Evolutionary conservation across 129 eudicot species (phyloP).

Genomic region (Rutidosis leptorrhynchoides): DNA sequence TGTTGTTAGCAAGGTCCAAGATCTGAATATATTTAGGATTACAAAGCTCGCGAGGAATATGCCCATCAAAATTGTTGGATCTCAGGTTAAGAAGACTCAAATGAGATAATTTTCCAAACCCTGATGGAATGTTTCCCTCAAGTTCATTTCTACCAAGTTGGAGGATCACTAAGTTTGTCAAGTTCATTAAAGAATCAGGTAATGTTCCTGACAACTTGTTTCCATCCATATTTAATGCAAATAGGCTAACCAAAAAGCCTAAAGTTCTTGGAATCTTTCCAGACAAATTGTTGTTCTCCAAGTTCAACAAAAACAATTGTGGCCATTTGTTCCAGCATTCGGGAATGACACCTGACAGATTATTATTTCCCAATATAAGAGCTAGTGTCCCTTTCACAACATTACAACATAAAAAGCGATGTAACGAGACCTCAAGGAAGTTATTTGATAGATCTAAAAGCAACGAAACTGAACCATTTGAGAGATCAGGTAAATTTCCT

Average conservation of each 20-base stretch:
- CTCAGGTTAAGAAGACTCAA: conserved; percentile 25
- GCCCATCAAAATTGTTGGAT: conserved; percentile 21
- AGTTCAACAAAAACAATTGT: conserved; percentile 12
- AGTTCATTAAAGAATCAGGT: conserved; percentile 19
- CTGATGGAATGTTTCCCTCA: conserved; percentile 18
- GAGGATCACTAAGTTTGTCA: background rate
- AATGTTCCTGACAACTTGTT: conserved; percentile 24
- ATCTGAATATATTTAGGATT: conserved; percentile 21
- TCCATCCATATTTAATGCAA: conserved; percentile 20
- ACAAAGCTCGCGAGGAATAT: conserved; percentile 30
- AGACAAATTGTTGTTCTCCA: conserved; percentile 20
- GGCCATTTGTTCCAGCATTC: conserved; percentile 22
- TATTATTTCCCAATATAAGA: conserved; percentile 37
- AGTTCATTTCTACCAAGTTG: conserved; percentile 31
- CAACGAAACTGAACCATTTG: conserved; percentile 6
- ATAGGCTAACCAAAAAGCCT: background rate
- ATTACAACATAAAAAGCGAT: conserved; percentile 31
- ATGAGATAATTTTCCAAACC: conserved; percentile 17
- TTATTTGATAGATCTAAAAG: conserved; percentile 22
- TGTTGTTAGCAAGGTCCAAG: conserved; percentile 29
- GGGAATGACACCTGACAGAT: conserved; percentile 29
- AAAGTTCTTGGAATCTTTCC: conserved; percentile 30
- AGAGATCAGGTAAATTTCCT: conserved; percentile 12
- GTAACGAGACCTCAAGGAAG: conserved; percentile 23
- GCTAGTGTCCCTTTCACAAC: background rate